Conservation (phyloP, 805 yeast species). For the Ogataea ganodermae region DNA sequence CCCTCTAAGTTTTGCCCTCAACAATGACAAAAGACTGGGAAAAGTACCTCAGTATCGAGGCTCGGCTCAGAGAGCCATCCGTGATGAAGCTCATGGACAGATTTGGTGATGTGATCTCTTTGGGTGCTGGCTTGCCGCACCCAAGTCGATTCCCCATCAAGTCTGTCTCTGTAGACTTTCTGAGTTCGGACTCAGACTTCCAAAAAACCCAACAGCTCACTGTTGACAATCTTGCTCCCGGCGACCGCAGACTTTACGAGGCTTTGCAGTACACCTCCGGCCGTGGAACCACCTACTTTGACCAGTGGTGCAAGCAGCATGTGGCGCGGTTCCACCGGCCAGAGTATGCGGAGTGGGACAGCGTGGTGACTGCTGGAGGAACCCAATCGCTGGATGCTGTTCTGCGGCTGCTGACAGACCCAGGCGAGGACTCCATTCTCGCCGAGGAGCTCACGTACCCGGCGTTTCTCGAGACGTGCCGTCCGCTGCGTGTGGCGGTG, state of each 20-base stretch:
- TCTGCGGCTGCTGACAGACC: constrained; percentile 71
- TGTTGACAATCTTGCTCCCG: constrained; percentile 20
- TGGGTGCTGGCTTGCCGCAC: constrained; percentile 62
- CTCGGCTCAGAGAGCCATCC: constrained; percentile 29
- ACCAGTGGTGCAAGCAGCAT: constrained; percentile 44
- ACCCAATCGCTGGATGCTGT: constrained; percentile 89
- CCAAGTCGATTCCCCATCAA: constrained; percentile 53
- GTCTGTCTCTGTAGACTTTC: constrained; percentile 26
- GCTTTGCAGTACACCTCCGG: constrained; percentile 54
- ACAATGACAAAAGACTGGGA: constrained; percentile 32
- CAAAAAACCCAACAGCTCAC: constrained; percentile 41
- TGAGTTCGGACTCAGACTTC: constrained; percentile 47
- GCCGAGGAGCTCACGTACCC: constrained; percentile 84
- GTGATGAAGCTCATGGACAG: constrained; percentile 30
- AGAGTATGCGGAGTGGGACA: constrained; percentile 65
- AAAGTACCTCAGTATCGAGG: constrained; percentile 30
- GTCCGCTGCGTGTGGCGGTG: constrained; percentile 66
- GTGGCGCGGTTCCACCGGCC: constrained; percentile 45
- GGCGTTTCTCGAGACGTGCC: constrained; percentile 80
- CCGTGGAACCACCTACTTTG: constrained; percentile 47
- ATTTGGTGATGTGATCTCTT: constrained; percentile 41
- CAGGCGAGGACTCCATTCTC: constrained; percentile 74
- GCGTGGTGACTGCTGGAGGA: constrained; percentile 74
- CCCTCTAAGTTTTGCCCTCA: not conserved
- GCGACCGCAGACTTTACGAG: constrained; percentile 40